phyloP scores from a whole-genome alignment of 768 basidiomycete species.

The Rhodotorula toruloides region DNA sequence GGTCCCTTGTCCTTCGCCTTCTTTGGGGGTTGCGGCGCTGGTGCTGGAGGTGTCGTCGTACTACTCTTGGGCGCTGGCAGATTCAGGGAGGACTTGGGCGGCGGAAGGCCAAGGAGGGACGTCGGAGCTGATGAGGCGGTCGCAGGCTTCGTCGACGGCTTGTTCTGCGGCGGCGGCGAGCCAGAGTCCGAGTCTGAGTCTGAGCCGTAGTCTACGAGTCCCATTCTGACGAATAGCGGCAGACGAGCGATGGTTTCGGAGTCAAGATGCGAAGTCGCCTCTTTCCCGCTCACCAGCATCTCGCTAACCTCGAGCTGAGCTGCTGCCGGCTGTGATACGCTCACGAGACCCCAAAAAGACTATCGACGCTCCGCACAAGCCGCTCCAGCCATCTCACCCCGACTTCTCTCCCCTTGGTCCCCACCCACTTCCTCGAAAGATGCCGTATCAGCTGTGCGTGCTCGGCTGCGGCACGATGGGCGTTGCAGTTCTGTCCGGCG shows the following conservation, averaged over 20 bases:
- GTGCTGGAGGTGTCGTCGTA: background rate
- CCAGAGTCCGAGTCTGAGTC: conserved; percentile 32
- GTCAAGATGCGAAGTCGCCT: background rate
- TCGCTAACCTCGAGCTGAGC: too few species aligned
- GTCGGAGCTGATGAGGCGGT: conserved; percentile 3
- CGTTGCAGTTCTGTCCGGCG: conserved; percentile 85
- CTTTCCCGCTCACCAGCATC: background rate
- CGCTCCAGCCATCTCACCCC: background rate
- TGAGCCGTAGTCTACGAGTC: conserved; percentile 42
- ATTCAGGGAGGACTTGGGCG: conserved; percentile 13
- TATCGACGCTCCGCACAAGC: too few species aligned
- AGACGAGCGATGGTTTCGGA: too few species aligned
- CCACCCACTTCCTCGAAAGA: background rate
- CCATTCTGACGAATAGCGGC: background rate
- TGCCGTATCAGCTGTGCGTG: conserved; percentile 45
- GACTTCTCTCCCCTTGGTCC: background rate
- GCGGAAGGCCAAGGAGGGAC: background rate
- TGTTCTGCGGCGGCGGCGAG: background rate
- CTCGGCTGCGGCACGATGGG: conserved; percentile 98
- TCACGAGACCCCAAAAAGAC: too few species aligned
- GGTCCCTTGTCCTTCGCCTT: conserved; percentile 30
- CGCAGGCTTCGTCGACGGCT: background rate
- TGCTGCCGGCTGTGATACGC: too few species aligned
- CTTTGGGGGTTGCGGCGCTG: conserved; percentile 2
- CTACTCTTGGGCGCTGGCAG: background rate